Conservation (phyloP, 1,139 yeast species). For the Lodderomyces jiufengensis region DNA sequence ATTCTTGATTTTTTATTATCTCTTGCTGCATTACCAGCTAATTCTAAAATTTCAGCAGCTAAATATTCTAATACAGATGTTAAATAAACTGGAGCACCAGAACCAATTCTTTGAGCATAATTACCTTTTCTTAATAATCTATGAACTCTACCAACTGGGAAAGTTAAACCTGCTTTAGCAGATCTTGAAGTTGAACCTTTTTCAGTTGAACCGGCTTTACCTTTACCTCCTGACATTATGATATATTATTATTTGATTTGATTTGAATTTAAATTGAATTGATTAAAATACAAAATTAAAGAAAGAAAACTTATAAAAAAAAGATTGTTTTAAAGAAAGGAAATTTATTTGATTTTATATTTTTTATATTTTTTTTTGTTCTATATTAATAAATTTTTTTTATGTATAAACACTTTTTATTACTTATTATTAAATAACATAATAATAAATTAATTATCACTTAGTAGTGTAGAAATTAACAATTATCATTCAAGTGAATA, state of each 20-base stretch:
- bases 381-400: conserved; percentile 3
- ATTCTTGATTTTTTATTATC: conserved; percentile 58
- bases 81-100: conserved; percentile 54
- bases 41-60: conserved; percentile 54
- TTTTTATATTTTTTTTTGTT: conserved; percentile 2
- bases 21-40: conserved; percentile 57
- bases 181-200: conserved; percentile 54
- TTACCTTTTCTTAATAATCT: conserved; percentile 54
- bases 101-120: conserved; percentile 56
- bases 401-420: not conserved
- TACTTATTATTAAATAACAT: too few relatives aligned
- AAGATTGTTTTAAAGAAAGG: conserved; percentile 1
- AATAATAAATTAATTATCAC: too few relatives aligned
- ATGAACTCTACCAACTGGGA: conserved; percentile 57
- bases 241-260: conserved; percentile 12
- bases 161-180: conserved; percentile 51
- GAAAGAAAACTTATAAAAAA: not conserved
- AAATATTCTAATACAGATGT: conserved; percentile 51
- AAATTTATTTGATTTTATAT: conserved; percentile 1
- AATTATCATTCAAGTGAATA: too few relatives aligned
- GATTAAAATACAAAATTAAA: conserved; percentile 10
- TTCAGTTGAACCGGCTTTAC: conserved; percentile 51
- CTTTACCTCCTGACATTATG: conserved; percentile 52
- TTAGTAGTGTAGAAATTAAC: too few relatives aligned
- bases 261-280: conserved; percentile 6